Evolutionary conservation across 2,329 filamentous ascomycete species (phyloP).

Genomic region (Didymellaceae sp.): DNA sequence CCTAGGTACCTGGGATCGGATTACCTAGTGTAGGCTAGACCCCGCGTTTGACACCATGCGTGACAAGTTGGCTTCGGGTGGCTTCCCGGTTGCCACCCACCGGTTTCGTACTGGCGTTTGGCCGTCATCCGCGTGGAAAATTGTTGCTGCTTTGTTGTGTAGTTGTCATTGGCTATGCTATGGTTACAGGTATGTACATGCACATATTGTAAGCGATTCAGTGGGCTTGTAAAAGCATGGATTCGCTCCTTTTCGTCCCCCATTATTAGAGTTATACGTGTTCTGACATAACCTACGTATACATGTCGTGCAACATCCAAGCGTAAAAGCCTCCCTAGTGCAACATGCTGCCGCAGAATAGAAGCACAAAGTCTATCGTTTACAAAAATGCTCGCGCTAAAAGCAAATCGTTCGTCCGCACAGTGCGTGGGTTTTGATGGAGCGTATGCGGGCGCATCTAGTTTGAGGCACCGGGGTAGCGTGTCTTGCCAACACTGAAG

Average conservation of each 20-base stretch:
- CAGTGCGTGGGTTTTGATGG: slow-evolving; percentile 3
- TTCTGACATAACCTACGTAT: slow-evolving; percentile 21
- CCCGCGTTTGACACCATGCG: slow-evolving; percentile 4
- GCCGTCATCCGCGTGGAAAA: too few species aligned
- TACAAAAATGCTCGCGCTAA: slow-evolving; percentile 26
- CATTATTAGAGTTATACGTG: slow-evolving; percentile 12
- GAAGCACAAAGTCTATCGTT: slow-evolving; percentile 30
- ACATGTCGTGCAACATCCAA: slow-evolving; percentile 28
- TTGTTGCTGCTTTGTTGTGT: too few species aligned
- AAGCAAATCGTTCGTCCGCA: slow-evolving; percentile 19
- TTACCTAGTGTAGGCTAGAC: slow-evolving; percentile 14
- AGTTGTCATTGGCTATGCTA: too few species aligned
- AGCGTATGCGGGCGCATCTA: slow-evolving; percentile 20
- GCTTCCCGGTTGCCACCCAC: slow-evolving; percentile 7
- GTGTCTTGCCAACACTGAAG: slow-evolving; percentile 83
- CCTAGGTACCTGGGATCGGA: slow-evolving; percentile 3
- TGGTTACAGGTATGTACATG: too few species aligned
- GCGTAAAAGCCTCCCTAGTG: slow-evolving; percentile 18
- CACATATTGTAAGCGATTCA: not conserved
- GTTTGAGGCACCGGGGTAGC: slow-evolving; percentile 41
- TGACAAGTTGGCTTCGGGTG: not conserved
- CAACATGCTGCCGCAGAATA: slow-evolving; percentile 23
- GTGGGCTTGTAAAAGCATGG: not conserved
- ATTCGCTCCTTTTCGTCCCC: not conserved
- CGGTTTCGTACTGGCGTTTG: too few species aligned